Base-by-base conservation (phyloP, 495 filamentous ascomycete genomes). In the Aspergillus sparsus region DNA sequence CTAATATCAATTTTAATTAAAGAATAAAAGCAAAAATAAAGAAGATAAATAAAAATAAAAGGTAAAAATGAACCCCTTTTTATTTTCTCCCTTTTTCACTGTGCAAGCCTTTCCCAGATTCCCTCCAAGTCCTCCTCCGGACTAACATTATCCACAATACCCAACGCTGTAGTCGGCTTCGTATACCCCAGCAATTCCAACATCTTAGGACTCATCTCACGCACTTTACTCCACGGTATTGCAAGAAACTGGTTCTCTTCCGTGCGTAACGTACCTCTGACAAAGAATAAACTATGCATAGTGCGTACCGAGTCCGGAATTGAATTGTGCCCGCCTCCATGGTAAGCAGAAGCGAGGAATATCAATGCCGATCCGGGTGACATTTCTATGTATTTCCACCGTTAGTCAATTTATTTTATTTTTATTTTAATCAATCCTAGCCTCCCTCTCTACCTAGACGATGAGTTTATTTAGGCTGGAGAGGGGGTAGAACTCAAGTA, bases 171-270 rank as follows among this genome's bases (percentile, higher is more conserved):
- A 3, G 58, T 65, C 15, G 62, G 62, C 54, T 65, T 57, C 42
- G 16, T 49, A 34, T 65, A 65, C 31, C 62, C 62, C n/a, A 65
- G 50, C 37, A 65, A 42, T 21, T 65, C 34, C 36, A 65, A 35
- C 62, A 65, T 61, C 49, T 58, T 61, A 15, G 61, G 59, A 57
- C 64, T 69, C 68, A 73, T 73, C 53, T 55, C 44, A 5, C 53
- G 55, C 10, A 63, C 68, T 21, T 71, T 73, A 49, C 66, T 76
- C 7, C 73, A 57, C 39, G 70, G 68, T 13, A 71, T 60, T 18
- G 68, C 68, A 18, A 76, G 61, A 55, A 73, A 72, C 65, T 74
- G 71, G 49, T 76, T 76, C 53, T 76, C 73, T 55, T 76, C 68
- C 21, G 66, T 62, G n/a, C 73, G 62, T 2, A 69, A 21, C n/a